Percentiles rank a stretch among this genome's conserved stretches.
Conservation (phyloP, 176 grass and related monocot genomes). For the Puccinellia tenuiflora region DNA sequence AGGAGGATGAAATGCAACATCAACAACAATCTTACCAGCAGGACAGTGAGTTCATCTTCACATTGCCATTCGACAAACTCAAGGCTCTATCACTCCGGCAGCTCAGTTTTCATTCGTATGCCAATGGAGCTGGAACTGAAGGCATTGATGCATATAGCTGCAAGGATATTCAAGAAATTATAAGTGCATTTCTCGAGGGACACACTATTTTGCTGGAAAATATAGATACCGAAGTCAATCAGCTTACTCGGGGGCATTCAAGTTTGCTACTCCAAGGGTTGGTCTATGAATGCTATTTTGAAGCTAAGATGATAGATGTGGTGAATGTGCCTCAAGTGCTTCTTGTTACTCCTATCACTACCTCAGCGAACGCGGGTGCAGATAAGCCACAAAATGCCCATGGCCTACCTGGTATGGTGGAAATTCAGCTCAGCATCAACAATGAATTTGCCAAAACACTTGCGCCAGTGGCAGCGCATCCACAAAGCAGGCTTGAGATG, state of each 20-base stretch:
- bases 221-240: constrained; percentile 30
- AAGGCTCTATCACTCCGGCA: constrained; percentile 13
- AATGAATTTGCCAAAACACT: too few species aligned
- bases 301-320: too few species aligned
- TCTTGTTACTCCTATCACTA: too few species aligned
- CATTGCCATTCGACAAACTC: constrained; percentile 10
- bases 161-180: constrained; percentile 6
- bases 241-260: constrained; percentile 10
- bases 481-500: too few species aligned
- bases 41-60: constrained; percentile 3
- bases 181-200: constrained; percentile 20
- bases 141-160: neutral
- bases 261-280: constrained; percentile 20
- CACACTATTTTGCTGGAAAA: constrained; percentile 36
- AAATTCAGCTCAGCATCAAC: too few species aligned
- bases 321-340: too few species aligned
- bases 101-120: constrained; percentile 13
- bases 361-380: too few species aligned
- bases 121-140: constrained; percentile 16
- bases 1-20: constrained; percentile 34
- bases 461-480: too few species aligned
- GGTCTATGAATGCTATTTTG: constrained; percentile 20
- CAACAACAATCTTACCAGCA: constrained; percentile 14
- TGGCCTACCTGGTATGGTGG: too few species aligned
- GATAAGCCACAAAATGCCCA: too few species aligned